phyloP scores from a whole-genome alignment of 2,329 filamentous ascomycete genomes.

The Beauveria pseudobassiana region DNA sequence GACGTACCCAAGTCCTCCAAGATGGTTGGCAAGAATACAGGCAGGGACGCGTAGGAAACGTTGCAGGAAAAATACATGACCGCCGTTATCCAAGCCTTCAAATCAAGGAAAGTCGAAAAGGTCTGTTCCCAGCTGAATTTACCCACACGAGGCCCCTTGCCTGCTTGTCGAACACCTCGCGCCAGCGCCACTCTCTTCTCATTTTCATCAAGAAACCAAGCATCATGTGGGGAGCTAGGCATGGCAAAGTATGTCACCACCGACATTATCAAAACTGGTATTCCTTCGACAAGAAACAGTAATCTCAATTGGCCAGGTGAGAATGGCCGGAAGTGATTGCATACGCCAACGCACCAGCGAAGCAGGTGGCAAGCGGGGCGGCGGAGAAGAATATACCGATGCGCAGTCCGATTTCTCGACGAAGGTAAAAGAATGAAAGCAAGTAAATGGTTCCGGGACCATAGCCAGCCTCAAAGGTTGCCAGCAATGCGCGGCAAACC shows the following conservation, averaged over 20 bases:
- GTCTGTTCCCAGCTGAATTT: constrained; percentile 24
- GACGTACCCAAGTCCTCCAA: constrained; percentile 26
- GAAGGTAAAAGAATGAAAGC: constrained; percentile 26
- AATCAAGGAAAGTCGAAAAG: constrained; percentile 25
- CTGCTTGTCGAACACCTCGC: constrained; percentile 18
- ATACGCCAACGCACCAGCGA: constrained; percentile 26
- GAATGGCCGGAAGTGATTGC: constrained; percentile 23
- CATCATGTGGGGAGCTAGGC: constrained; percentile 22
- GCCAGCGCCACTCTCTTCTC: constrained; percentile 19
- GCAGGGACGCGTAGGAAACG: constrained; percentile 29
- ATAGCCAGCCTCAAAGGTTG: constrained; percentile 22
- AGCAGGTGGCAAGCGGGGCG: constrained; percentile 26
- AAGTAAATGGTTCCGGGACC: constrained; percentile 23
- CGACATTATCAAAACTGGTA: constrained; percentile 22
- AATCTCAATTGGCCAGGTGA: constrained; percentile 21
- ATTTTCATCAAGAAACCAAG: constrained; percentile 21
- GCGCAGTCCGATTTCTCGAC: constrained; percentile 24
- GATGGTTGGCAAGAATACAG: constrained; percentile 35
- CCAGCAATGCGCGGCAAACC: constrained; percentile 20
- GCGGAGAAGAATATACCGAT: constrained; percentile 21
- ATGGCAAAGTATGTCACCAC: constrained; percentile 24
- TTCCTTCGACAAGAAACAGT: constrained; percentile 25
- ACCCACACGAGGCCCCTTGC: constrained; percentile 12
- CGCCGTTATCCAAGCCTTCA: constrained; percentile 19
- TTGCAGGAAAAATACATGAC: constrained; percentile 33